These are phyloP conservation scores for Daldinia caldariorum DNA, from an alignment of 495 filamentous ascomycete genomes.

Conservation along the genomic window DNA sequence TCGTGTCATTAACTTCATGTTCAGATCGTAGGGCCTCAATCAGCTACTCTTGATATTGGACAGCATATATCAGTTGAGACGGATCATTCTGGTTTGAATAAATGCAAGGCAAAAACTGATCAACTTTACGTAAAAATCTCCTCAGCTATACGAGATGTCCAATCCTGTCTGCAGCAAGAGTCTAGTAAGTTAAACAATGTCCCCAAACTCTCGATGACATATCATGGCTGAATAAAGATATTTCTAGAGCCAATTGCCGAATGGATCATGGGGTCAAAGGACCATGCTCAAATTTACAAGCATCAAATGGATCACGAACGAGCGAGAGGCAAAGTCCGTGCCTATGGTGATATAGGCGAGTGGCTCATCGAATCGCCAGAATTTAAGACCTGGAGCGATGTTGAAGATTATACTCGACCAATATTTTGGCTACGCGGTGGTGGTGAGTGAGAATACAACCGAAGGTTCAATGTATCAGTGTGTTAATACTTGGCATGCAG, in stretches of 20 bases:
- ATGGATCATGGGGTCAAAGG: neutral
- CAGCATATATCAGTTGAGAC: neutral
- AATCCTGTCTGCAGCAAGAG: neutral
- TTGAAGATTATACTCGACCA: neutral
- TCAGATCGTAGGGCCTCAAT: neutral
- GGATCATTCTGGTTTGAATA: neutral
- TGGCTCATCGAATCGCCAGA: constrained; percentile 11
- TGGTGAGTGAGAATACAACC: neutral
- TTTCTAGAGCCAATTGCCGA: neutral
- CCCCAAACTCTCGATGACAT: neutral
- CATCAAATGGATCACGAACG: constrained; percentile 5
- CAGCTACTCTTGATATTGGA: neutral
- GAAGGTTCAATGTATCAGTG: neutral
- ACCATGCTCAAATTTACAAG: neutral
- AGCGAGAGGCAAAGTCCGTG: constrained; percentile 1
- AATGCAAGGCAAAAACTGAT: neutral
- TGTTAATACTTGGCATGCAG: neutral
- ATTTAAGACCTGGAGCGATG: neutral
- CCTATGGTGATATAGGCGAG: constrained; percentile 2
- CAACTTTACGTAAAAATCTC: neutral
- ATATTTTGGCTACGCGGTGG: neutral
- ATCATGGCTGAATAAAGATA: neutral
- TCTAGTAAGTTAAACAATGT: neutral
- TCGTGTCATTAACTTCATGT: neutral
- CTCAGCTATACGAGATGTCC: neutral